Conservation (phyloP, 148 eudicot genomes). For the Persicaria tinctoria region DNA sequence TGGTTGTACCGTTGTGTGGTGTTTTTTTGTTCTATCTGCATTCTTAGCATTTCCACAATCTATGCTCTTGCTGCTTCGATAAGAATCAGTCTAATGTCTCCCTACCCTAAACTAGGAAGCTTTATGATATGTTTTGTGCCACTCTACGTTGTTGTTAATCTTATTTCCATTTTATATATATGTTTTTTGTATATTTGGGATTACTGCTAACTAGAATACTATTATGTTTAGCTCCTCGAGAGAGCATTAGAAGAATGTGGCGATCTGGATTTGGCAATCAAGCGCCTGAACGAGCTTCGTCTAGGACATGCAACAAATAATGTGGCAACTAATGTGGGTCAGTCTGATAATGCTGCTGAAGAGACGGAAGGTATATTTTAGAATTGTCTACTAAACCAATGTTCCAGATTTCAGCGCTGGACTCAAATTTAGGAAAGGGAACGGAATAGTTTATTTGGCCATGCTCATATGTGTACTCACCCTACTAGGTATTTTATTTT, state of each 20-base stretch:
- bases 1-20: not conserved
- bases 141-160: not conserved
- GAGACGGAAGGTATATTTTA: slow-evolving; percentile 38
- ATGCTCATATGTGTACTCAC: too few relatives aligned
- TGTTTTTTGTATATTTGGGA: not conserved
- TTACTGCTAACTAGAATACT: not conserved
- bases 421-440: not conserved
- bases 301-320: slow-evolving; percentile 30
- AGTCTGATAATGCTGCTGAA: slow-evolving; percentile 17
- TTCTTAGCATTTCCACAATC: not conserved
- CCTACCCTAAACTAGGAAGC: not conserved
- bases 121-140: not conserved
- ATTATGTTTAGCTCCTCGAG: slow-evolving; percentile 44
- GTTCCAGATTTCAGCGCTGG: not conserved
- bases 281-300: slow-evolving; percentile 55
- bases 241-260: slow-evolving; percentile 56
- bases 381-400: not conserved
- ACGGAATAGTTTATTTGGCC: not conserved
- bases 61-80: not conserved
- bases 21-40: not conserved
- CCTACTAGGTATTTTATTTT: too few relatives aligned
- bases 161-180: not conserved
- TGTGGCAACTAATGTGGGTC: slow-evolving; percentile 8
- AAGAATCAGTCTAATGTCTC: slow-evolving; percentile 4
- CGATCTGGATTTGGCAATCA: slow-evolving; percentile 66